Evolutionary conservation across 306 rosid species (phyloP).

Genomic region (Sophora flavescens): DNA sequence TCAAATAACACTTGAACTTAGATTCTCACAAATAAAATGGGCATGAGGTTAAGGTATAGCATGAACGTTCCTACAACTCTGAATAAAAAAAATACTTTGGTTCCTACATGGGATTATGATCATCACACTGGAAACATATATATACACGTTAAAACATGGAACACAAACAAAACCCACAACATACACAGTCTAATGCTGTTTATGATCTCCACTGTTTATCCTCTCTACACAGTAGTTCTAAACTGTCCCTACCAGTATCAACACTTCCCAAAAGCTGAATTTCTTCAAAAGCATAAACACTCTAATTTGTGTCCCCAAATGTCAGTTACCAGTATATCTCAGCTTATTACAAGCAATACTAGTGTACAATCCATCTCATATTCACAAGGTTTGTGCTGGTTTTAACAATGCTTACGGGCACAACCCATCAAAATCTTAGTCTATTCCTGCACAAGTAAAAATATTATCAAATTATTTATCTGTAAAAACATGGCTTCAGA

Average conservation of each 20-base stretch:
- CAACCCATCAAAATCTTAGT: slow-evolving; percentile 49
- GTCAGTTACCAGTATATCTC: slow-evolving; percentile 64
- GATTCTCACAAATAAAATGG: slow-evolving; percentile 9
- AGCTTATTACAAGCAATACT: slow-evolving; percentile 68
- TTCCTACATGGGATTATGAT: slow-evolving; percentile 48
- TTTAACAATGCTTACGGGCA: slow-evolving; percentile 40
- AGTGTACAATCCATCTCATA: slow-evolving; percentile 73
- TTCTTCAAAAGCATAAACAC: slow-evolving; percentile 54
- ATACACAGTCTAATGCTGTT: slow-evolving; percentile 49
- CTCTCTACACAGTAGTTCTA: slow-evolving; percentile 44
- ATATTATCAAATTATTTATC: slow-evolving; percentile 6
- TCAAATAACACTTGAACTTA: not conserved
- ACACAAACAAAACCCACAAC: slow-evolving; percentile 55
- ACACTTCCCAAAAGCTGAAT: slow-evolving; percentile 46
- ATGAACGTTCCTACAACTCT: slow-evolving; percentile 42
- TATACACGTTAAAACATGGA: slow-evolving; percentile 54
- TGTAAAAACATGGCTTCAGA: not conserved
- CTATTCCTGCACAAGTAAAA: slow-evolving; percentile 61
- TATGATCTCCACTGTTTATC: slow-evolving; percentile 48
- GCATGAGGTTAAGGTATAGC: slow-evolving; percentile 19
- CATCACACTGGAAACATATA: slow-evolving; percentile 52
- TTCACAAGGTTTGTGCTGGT: slow-evolving; percentile 68
- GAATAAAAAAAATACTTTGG: slow-evolving; percentile 44
- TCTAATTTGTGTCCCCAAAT: slow-evolving; percentile 56
- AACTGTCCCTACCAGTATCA: slow-evolving; percentile 55